These are phyloP conservation scores for Xylariales sp. DNA, from an alignment of 2,329 filamentous ascomycete species.

Conservation along the genomic window DNA sequence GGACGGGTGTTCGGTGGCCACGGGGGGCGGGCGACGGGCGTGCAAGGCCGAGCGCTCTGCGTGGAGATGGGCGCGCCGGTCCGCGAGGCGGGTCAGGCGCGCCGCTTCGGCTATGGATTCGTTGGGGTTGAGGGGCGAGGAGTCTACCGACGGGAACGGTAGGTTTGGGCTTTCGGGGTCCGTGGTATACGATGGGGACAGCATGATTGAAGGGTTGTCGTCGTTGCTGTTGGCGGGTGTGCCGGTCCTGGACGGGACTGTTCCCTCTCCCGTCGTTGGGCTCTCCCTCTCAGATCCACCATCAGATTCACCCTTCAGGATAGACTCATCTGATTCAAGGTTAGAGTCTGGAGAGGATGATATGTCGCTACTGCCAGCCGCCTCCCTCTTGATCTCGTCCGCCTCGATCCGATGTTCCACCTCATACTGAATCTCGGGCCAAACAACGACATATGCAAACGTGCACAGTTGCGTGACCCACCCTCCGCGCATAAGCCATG, in stretches of 20 bases:
- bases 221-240: not conserved
- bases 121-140: constrained; percentile 23
- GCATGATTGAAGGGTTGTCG: not conserved
- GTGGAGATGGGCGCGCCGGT: constrained; percentile 48
- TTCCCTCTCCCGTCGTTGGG: not conserved
- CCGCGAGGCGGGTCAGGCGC: constrained; percentile 54
- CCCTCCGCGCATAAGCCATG: constrained; percentile 86
- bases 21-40: constrained; percentile 44
- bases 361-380: not conserved
- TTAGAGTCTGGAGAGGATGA: constrained; percentile 5
- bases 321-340: not conserved
- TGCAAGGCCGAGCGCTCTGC: constrained; percentile 54
- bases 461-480: constrained; percentile 93
- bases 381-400: constrained; percentile 43
- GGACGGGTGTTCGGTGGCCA: constrained; percentile 49
- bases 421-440: constrained; percentile 75
- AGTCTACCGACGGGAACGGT: constrained; percentile 12
- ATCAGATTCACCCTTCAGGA: not conserved
- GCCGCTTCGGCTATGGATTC: constrained; percentile 57
- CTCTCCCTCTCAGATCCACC: not conserved
- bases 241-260: not conserved
- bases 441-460: constrained; percentile 83
- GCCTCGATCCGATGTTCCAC: constrained; percentile 68
- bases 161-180: constrained; percentile 17
- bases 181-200: constrained; percentile 15